These are phyloP conservation scores for Phragmites australis DNA, from an alignment of 176 grass and related monocot genomes.

Conservation along the genomic window DNA sequence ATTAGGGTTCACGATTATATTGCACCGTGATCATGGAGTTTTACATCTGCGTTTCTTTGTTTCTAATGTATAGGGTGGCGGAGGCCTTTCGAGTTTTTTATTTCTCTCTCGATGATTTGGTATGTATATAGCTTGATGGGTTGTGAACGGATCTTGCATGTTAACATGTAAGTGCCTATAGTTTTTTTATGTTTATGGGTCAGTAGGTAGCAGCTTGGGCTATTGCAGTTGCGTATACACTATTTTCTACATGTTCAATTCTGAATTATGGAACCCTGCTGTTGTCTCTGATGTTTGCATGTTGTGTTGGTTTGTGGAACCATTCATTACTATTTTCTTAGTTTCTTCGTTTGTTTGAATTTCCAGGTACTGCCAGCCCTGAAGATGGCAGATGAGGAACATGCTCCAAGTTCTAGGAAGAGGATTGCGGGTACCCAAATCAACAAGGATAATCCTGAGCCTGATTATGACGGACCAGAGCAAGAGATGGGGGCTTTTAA, in stretches of 20 bases:
- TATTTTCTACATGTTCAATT: background rate
- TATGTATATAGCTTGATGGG: slow-evolving; percentile 7
- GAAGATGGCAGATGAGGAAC: slow-evolving; percentile 73
- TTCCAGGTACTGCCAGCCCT: slow-evolving; percentile 29
- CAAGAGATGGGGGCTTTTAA: slow-evolving; percentile 74
- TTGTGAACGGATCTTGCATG: background rate
- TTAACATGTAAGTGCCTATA: background rate
- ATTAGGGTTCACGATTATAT: slow-evolving; percentile 3
- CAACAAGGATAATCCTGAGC: slow-evolving; percentile 87
- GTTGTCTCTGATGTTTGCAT: background rate
- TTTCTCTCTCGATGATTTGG: background rate
- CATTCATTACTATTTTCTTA: slow-evolving; percentile 4
- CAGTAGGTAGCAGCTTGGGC: background rate
- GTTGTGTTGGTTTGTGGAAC: background rate
- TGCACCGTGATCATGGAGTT: background rate
- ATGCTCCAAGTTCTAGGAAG: slow-evolving; percentile 75
- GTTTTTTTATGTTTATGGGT: background rate
- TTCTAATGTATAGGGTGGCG: background rate
- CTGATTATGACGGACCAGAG: slow-evolving; percentile 67
- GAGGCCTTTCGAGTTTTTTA: background rate
- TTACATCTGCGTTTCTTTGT: background rate
- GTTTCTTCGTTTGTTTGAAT: background rate
- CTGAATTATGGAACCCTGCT: background rate
- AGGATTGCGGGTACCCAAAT: slow-evolving; percentile 76
- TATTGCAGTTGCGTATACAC: background rate